Conservation (phyloP, 169 alveolate species). For the Plasmodium gaboni region DNA sequence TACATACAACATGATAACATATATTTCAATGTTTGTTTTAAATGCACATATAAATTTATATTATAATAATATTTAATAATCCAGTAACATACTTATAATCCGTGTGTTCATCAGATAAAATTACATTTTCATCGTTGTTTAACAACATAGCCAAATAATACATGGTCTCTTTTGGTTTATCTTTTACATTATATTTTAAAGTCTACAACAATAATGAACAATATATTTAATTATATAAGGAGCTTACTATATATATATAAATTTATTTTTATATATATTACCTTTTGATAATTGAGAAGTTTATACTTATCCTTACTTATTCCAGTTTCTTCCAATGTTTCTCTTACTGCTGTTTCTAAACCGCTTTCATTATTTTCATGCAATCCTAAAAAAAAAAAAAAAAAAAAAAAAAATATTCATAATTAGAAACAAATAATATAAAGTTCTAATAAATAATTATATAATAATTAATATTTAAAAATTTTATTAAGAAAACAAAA, state of each 20-base stretch:
- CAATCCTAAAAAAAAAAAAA: conserved; percentile 68
- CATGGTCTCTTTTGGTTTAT: conserved; percentile 79
- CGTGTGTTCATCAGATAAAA: conserved; percentile 85
- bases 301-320: conserved; percentile 69
- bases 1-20: conserved; percentile 15
- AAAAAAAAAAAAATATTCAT: neutral
- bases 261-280: neutral
- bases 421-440: conserved; percentile 3
- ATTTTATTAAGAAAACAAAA: neutral
- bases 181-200: conserved; percentile 79
- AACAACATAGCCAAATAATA: conserved; percentile 81
- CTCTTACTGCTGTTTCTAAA: conserved; percentile 82
- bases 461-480: neutral
- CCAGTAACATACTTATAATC: conserved; percentile 78
- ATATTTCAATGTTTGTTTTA: conserved; percentile 2
- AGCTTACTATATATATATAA: neutral
- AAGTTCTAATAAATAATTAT: no score
- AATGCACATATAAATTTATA: conserved; percentile 23
- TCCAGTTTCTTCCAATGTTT: conserved; percentile 86
- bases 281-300: conserved; percentile 78
- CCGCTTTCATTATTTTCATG: conserved; percentile 81
- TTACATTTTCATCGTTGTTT: conserved; percentile 66
- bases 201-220: conserved; percentile 33
- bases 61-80: conserved; percentile 3
- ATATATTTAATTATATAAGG: neutral